Conservation (phyloP, 345 rosid species). For the Geranium rotundifolium region DNA sequence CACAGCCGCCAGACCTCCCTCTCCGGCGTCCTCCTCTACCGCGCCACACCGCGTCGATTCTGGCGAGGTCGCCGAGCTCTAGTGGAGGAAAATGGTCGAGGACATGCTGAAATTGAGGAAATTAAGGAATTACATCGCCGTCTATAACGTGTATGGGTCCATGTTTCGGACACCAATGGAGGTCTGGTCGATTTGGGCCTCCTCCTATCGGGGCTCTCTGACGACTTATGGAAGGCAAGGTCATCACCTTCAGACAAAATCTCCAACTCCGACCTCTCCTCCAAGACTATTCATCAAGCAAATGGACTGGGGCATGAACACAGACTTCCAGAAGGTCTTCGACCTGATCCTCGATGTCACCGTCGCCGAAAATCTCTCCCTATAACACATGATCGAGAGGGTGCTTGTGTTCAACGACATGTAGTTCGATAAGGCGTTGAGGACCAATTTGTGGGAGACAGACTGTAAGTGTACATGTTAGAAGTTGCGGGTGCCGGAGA, state of each 20-base stretch:
- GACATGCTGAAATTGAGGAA: conserved; percentile 29
- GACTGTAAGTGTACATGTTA: no score
- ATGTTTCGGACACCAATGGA: conserved; percentile 40
- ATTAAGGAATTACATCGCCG: conserved; percentile 39
- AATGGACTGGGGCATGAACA: conserved; percentile 20
- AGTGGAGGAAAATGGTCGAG: no score
- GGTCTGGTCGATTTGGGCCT: conserved; percentile 51
- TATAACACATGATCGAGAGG: conserved; percentile 44
- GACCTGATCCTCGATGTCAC: conserved; percentile 43
- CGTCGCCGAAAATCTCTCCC: conserved; percentile 22
- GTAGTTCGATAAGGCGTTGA: conserved; percentile 30
- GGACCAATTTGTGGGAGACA: no score
- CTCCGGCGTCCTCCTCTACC: conserved; percentile 54
- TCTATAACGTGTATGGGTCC: conserved; percentile 50
- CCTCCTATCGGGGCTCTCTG: no score
- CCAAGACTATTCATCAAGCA: conserved; percentile 27
- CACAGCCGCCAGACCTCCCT: conserved; percentile 34
- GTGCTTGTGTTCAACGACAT: conserved; percentile 60
- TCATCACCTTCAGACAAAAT: conserved; percentile 40
- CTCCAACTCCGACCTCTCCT: conserved; percentile 16
- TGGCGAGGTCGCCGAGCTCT: conserved; percentile 44
- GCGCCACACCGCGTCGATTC: conserved; percentile 37
- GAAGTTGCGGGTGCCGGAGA: background rate
- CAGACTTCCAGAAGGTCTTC: conserved; percentile 41
- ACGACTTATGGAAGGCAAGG: conserved; percentile 64